These are phyloP conservation scores for Zelopaecilomyces penicillatus DNA, from an alignment of 2,329 filamentous ascomycete genomes.

Conservation along the genomic window DNA sequence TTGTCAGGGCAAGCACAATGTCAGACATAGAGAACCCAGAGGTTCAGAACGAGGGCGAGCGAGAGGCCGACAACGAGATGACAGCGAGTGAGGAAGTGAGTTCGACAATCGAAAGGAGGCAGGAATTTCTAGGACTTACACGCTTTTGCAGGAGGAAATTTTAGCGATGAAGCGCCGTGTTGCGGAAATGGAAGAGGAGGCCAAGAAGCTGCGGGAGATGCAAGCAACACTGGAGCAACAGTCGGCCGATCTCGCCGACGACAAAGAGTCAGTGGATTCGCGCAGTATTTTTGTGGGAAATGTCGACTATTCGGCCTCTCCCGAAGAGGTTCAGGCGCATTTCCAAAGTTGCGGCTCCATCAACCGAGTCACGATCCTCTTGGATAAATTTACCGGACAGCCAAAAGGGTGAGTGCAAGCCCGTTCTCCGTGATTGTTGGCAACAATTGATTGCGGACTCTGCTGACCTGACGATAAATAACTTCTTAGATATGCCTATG, in stretches of 20 bases:
- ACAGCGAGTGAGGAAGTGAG: constrained; percentile 28
- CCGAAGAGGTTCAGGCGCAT: constrained; percentile 93
- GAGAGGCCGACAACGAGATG: constrained; percentile 22
- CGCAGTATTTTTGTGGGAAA: constrained; percentile 98
- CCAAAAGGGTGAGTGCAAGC: constrained; percentile 76
- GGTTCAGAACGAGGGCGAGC: constrained; percentile 20
- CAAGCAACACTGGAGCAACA: constrained; percentile 79
- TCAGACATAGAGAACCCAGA: constrained; percentile 26
- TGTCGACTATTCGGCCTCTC: constrained; percentile 93
- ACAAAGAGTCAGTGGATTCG: constrained; percentile 91
- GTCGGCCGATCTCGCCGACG: constrained; percentile 73
- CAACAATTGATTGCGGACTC: neutral
- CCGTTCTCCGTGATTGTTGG: neutral
- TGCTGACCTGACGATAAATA: constrained; percentile 8
- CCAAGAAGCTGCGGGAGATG: constrained; percentile 79
- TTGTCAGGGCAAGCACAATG: constrained; percentile 17
- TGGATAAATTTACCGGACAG: constrained; percentile 98
- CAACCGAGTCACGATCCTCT: constrained; percentile 92
- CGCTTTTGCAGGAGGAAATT: constrained; percentile 59
- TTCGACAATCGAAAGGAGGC: constrained; percentile 13
- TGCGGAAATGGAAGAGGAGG: constrained; percentile 86
- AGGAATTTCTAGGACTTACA: constrained; percentile 22
- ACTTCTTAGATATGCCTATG: constrained; percentile 78
- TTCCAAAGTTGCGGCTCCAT: constrained; percentile 97
- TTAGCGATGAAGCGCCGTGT: constrained; percentile 79